Percentiles rank a stretch among this genome's conserved stretches.
phyloP scores from a whole-genome alignment of 768 basidiomycete genomes.

The Russula sp. region DNA sequence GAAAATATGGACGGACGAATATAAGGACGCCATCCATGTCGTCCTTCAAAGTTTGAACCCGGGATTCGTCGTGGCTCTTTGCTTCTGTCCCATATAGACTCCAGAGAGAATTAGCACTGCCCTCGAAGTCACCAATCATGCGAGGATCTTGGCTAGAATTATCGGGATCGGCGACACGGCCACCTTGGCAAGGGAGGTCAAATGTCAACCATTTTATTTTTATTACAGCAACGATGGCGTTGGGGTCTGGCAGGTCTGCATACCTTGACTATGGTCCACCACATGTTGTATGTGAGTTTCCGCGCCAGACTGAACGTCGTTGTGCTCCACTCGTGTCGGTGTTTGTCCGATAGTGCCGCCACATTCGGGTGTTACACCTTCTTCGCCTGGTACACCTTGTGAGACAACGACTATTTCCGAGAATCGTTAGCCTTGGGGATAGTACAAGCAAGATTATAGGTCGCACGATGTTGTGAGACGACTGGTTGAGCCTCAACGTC shows the following conservation, averaged over 20 bases:
- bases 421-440: no score
- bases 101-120: conserved; percentile 41
- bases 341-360: neutral
- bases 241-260: no score
- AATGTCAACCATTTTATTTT: neutral
- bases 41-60: conserved; percentile 41
- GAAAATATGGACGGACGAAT: conserved; percentile 36
- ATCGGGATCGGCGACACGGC: neutral
- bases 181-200: neutral
- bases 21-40: conserved; percentile 44
- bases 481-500: neutral
- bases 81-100: conserved; percentile 36
- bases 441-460: neutral
- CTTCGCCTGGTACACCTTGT: neutral
- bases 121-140: conserved; percentile 33
- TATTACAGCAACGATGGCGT: no score
- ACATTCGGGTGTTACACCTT: neutral
- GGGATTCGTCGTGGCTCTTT: conserved; percentile 11
- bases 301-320: neutral
- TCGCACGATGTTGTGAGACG: neutral
- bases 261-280: neutral
- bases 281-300: neutral
- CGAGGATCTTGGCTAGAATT: neutral
- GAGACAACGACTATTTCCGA: no score
- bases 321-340: neutral